Percentiles rank a stretch among this genome's conserved stretches.
Conservation (phyloP, 2,329 filamentous ascomycete species). For the Stagonosporopsis rhizophila region DNA sequence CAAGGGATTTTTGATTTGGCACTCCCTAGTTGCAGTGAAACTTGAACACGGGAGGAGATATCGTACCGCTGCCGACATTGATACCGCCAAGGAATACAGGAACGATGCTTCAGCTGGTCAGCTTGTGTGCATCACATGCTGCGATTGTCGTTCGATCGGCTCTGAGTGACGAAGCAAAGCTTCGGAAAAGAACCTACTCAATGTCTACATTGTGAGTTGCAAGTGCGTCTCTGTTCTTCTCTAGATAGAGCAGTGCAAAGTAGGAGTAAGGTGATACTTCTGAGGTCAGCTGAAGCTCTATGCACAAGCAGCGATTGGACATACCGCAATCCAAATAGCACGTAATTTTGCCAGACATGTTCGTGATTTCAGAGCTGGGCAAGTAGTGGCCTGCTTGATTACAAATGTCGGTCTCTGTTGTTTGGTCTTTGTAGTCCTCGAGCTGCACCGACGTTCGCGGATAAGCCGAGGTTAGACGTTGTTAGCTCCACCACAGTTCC, state of each 20-base stretch:
- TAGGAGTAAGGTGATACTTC: conserved; percentile 69
- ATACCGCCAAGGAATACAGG: conserved; percentile 70
- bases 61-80: conserved; percentile 51
- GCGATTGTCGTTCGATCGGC: not conserved
- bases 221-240: conserved; percentile 62
- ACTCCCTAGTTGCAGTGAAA: not conserved
- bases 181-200: conserved; percentile 63
- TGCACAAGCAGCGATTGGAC: conserved; percentile 18
- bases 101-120: conserved; percentile 61
- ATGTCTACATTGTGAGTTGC: conserved; percentile 66
- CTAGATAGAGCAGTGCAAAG: conserved; percentile 64
- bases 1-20: not conserved
- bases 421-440: not conserved
- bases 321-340: conserved; percentile 72
- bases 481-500: not conserved
- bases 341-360: conserved; percentile 69
- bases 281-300: conserved; percentile 14
- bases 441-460: not conserved
- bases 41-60: conserved; percentile 9
- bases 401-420: not conserved
- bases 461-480: conserved; percentile 12
- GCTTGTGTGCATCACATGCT: not conserved
- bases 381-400: not conserved
- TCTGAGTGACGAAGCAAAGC: not conserved
- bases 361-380: not conserved